Evolutionary conservation across 345 rosid species (phyloP), one percentile per base, ranked within the genome.

Genomic region (Salix exigua): DNA sequence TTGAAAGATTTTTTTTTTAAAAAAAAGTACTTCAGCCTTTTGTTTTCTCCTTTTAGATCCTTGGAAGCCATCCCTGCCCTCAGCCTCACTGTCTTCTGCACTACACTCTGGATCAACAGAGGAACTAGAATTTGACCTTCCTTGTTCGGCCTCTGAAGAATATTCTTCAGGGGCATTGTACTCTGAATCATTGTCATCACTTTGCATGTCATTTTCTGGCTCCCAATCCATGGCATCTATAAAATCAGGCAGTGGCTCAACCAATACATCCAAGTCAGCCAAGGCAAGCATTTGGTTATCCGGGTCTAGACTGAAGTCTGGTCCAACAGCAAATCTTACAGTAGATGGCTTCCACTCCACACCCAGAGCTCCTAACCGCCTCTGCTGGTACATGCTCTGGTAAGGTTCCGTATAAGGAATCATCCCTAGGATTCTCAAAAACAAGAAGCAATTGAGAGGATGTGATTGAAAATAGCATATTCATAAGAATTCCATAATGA

Each of bases 171-270:
- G 83, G 64, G 86, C 90, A 85, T 91, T 91, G 83, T 96, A 96
- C 83, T 96, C 99, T 2, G 99, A 96, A 84, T 96, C 99, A 84
- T 84, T 90, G 79, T 91, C 99, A 82, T 94, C 97, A 80, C 90
- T 94, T 61, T 80, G 88, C 74, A 88, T 79, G 72, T 86, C 90
- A 73, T 75, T 82, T 88, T 87, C 99, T 64, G 98, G 99, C 80
- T 94, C 98, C 99, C 97, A 92, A 68, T 91, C 97, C 92, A 96
- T 87, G 69, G 79, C 84, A 85, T 94, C 98, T 61, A 90, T 23
- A 83, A 92, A 94, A 61, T 91, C 94, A 33, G 99, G 98, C 77
- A 92, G 79, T 21, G 96, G 98, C 70, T 90, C 98, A 74, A 93
- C 84, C 80, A 86, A 71, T 66, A 88, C 71, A 73, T 96, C 98